Evolutionary conservation across 306 rosid species (phyloP), one percentile per base, ranked within the genome.

Genomic region (Myrica gale): DNA sequence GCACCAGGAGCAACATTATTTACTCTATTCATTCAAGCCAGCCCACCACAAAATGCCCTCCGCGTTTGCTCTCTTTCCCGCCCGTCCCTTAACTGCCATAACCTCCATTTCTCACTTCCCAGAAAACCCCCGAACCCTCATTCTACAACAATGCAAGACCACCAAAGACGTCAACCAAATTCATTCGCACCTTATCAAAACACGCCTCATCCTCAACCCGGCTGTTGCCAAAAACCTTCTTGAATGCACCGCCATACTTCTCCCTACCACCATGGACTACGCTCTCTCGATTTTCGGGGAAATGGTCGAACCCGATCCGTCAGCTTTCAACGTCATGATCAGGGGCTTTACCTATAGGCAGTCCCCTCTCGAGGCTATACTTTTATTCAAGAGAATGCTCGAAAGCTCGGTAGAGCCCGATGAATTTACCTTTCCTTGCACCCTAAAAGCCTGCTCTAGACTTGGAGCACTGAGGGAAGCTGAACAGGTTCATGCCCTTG

Each of bases 141-240:
- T 89, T 56, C 90, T 87, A 10, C 75, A 84, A 13, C 65, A 65
- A 86, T 88, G 92, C 89, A 86, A 46, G 58, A 81, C 78, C 46
- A 55, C 63, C 78, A 79, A 60, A 79, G 90, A 88, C 62, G 87
- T 90, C 63, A 76, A 56, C 70, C 90, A 90, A 82, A 60, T 90
- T 71, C 96, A 90, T 58, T 92, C 92, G 41, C 87, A 84, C 68
- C 92, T 90, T 73, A 73, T 88, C 83, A 86, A 86, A 81, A 85
- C 92, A 68, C 84, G 86, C 57, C 90, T 84, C 76, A 68, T 88
- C 82, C 86, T 69, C 78, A 65, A 73, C 84, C 90, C 88, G 68
- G 10, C 75, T 23, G 11, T 87, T 73, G 19, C 81, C 44, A 87
- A 82, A 70, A 83, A 78, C 80, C 79, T 87, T 79, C 91, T 89